Percentiles rank a stretch among this genome's conserved stretches.
Conservation (phyloP, 176 grass and related monocot species). For the Bolboschoenus planiculmis region DNA sequence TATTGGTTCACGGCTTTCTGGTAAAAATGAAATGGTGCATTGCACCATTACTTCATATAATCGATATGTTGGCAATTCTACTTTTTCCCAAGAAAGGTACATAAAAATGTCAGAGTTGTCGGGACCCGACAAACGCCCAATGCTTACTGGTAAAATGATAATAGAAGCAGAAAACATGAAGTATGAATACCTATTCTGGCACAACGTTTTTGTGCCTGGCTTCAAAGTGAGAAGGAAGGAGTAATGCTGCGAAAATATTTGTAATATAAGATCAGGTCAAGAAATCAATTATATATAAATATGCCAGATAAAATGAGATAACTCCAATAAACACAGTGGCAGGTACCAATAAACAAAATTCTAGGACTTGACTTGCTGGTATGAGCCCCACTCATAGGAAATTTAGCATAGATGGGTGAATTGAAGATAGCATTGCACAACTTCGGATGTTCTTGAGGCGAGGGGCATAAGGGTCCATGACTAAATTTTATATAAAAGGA, state of each 20-base stretch:
- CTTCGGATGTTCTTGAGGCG: not conserved
- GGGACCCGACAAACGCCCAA: not conserved
- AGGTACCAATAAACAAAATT: not conserved
- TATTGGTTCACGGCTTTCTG: not conserved
- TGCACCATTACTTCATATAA: not conserved
- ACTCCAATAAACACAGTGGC: not conserved
- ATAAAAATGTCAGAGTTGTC: not conserved
- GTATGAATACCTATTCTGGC: not conserved
- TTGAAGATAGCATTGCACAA: not conserved
- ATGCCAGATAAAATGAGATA: not conserved
- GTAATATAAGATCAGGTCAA: not conserved
- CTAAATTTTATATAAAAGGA: not conserved
- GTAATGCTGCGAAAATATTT: not conserved
- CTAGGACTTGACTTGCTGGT: not conserved
- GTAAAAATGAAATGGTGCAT: not conserved
- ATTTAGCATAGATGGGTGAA: not conserved
- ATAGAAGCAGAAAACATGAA: not conserved
- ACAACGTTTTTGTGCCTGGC: not conserved
- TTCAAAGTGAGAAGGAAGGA: not conserved
- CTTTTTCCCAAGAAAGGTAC: not conserved
- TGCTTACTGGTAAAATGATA: not conserved
- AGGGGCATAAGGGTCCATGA: not conserved
- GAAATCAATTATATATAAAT: not conserved
- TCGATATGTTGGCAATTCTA: not conserved
- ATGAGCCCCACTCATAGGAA: not conserved